Evolutionary conservation across 2,329 filamentous ascomycete species (phyloP).

Genomic region (Hypoxylon sp.): DNA sequence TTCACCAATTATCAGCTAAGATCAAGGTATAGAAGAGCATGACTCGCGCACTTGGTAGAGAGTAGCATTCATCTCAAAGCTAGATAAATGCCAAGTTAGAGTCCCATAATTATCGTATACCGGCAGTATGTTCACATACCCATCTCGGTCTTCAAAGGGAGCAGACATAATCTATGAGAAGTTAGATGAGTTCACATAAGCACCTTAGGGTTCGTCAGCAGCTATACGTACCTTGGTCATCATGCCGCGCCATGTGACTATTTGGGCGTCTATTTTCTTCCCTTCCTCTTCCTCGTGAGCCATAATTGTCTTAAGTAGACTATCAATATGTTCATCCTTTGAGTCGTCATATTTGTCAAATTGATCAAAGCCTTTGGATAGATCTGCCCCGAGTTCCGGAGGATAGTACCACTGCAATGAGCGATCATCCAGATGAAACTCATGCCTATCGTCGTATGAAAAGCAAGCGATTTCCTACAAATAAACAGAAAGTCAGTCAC

Average conservation of each 20-base stretch:
- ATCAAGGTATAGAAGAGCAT: slow-evolving; percentile 7
- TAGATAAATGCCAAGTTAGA: slow-evolving; percentile 57
- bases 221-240: slow-evolving; percentile 85
- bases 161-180: slow-evolving; percentile 81
- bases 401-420: slow-evolving; percentile 92
- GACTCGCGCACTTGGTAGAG: slow-evolving; percentile 80
- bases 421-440: slow-evolving; percentile 81
- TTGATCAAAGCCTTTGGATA: slow-evolving; percentile 84
- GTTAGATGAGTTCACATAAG: slow-evolving; percentile 30
- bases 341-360: slow-evolving; percentile 88
- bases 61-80: slow-evolving; percentile 97
- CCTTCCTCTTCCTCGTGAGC: slow-evolving; percentile 78
- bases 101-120: slow-evolving; percentile 14
- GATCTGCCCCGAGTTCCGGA: slow-evolving; percentile 77
- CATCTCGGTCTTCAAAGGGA: slow-evolving; percentile 85
- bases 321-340: slow-evolving; percentile 89
- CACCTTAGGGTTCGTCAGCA: neutral
- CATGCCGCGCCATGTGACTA: slow-evolving; percentile 97
- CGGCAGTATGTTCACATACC: slow-evolving; percentile 63
- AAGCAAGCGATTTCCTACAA: slow-evolving; percentile 89
- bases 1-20: slow-evolving; percentile 52
- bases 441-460: slow-evolving; percentile 89
- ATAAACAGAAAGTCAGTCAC: slow-evolving; percentile 3
- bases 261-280: slow-evolving; percentile 78
- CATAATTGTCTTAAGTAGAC: slow-evolving; percentile 82